phyloP scores from a whole-genome alignment of 495 filamentous ascomycete species.

The Hypoxylon rickii region DNA sequence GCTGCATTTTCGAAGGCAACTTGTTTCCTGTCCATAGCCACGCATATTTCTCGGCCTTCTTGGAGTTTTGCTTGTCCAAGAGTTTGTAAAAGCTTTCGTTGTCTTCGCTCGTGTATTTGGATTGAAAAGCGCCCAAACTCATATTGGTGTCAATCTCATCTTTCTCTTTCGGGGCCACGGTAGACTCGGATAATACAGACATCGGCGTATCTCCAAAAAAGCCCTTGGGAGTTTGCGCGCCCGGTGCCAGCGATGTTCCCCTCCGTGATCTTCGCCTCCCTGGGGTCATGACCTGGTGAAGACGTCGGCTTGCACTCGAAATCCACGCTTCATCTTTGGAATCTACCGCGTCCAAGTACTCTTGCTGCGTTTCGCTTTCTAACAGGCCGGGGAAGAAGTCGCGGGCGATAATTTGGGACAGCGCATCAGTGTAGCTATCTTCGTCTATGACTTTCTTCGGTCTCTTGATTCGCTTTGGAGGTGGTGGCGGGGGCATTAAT shows the following conservation, averaged over 20 bases:
- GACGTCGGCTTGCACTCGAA: conserved; percentile 69
- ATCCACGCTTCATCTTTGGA: conserved; percentile 88
- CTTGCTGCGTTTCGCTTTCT: conserved; percentile 82
- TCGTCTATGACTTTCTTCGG: conserved; percentile 90
- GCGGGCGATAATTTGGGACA: conserved; percentile 93
- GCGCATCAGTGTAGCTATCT: conserved; percentile 86
- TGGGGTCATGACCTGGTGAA: conserved; percentile 83
- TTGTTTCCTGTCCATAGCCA: conserved; percentile 92
- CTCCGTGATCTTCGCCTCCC: conserved; percentile 55
- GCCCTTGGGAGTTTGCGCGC: conserved; percentile 56
- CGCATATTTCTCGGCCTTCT: conserved; percentile 76
- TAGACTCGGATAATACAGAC: conserved; percentile 55
- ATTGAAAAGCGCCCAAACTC: conserved; percentile 81
- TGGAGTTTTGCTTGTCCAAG: conserved; percentile 87
- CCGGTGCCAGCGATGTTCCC: conserved; percentile 39
- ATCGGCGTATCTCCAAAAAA: conserved; percentile 70
- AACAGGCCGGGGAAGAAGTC: conserved; percentile 95
- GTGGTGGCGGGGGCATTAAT: conserved; percentile 90
- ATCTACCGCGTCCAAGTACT: conserved; percentile 89
- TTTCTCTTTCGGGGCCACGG: conserved; percentile 37
- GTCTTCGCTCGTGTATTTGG: conserved; percentile 94
- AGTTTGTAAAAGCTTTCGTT: conserved; percentile 94
- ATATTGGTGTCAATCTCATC: conserved; percentile 77
- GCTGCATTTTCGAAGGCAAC: conserved; percentile 81
- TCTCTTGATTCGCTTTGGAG: conserved; percentile 89